phyloP scores from a whole-genome alignment of 2,329 filamentous ascomycete genomes.

The Periconia sp. region DNA sequence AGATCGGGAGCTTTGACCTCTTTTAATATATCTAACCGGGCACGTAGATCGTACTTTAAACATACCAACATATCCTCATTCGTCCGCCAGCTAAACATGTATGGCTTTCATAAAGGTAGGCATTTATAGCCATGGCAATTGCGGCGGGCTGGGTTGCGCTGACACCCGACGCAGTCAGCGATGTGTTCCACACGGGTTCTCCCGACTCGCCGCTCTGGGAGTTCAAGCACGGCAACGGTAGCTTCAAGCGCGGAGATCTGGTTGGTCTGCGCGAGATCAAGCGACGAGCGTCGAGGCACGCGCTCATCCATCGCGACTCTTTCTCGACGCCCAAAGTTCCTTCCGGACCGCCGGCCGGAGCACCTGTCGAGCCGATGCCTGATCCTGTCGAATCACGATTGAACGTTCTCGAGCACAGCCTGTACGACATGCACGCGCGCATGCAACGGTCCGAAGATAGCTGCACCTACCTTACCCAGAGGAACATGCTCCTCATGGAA shows the following conservation, averaged over 20 bases:
- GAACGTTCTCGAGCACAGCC: conserved; percentile 75
- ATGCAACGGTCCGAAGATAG: conserved; percentile 84
- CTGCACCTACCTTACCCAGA: conserved; percentile 77
- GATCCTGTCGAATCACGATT: conserved; percentile 81
- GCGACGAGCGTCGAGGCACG: conserved; percentile 88
- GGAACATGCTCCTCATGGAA: conserved; percentile 82
- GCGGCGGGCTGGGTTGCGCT: conserved; percentile 11
- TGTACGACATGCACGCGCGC: conserved; percentile 80
- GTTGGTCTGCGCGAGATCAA: conserved; percentile 94
- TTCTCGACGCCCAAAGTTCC: conserved; percentile 76
- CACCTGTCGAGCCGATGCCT: conserved; percentile 81
- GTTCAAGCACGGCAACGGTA: conserved; percentile 97
- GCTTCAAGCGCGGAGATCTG: conserved; percentile 93
- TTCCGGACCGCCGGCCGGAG: conserved; percentile 77
- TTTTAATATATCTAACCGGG: conserved; percentile 35
- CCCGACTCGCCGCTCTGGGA: conserved; percentile 97
- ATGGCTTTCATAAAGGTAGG: conserved; percentile 97
- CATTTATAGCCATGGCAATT: conserved; percentile 18
- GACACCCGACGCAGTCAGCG: conserved; percentile 72
- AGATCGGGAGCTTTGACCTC: conserved; percentile 28
- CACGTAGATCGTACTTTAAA: conserved; percentile 90
- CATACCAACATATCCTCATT: conserved; percentile 99
- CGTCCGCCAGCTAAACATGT: conserved; percentile 98
- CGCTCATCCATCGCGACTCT: conserved; percentile 88
- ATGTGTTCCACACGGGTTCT: conserved; percentile 94